Evolutionary conservation across 2,329 filamentous ascomycete species (phyloP).

Genomic region (Aspergillus uvarum): DNA sequence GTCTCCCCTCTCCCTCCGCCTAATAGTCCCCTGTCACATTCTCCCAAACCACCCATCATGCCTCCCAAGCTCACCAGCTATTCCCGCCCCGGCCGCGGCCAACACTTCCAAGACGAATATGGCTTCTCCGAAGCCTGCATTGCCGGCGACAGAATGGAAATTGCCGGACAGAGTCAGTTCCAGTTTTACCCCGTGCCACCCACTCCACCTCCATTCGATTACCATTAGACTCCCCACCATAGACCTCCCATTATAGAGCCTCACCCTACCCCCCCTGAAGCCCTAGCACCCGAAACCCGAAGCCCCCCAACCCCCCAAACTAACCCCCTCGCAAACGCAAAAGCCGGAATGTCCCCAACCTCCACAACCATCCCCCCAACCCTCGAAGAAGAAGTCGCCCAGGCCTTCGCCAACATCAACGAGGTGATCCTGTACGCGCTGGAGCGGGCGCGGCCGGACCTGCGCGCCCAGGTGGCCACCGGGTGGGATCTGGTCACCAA

Average conservation of each 20-base stretch:
- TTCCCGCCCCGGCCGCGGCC: conserved; percentile 6
- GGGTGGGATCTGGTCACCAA: conserved; percentile 3
- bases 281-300: too few species aligned
- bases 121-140: conserved; percentile 5
- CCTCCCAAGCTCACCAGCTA: conserved; percentile 1
- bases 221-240: neutral
- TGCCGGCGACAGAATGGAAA: conserved; percentile 5
- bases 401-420: conserved; percentile 7
- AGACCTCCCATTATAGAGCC: neutral
- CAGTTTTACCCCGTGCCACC: neutral
- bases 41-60: neutral
- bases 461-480: neutral
- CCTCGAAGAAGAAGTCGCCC: conserved; percentile 2
- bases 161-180: conserved; percentile 3
- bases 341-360: conserved; percentile 4
- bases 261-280: too few species aligned
- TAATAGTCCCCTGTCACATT: too few species aligned
- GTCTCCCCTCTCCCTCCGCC: neutral
- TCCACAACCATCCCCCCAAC: neutral
- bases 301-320: neutral
- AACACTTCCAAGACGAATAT: conserved; percentile 6
- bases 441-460: neutral
- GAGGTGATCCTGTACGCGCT: conserved; percentile 5
- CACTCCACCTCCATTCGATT: neutral
- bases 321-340: neutral